Evolutionary conservation across 768 basidiomycete species (phyloP).

Genomic region (Holtermannia corniformis): DNA sequence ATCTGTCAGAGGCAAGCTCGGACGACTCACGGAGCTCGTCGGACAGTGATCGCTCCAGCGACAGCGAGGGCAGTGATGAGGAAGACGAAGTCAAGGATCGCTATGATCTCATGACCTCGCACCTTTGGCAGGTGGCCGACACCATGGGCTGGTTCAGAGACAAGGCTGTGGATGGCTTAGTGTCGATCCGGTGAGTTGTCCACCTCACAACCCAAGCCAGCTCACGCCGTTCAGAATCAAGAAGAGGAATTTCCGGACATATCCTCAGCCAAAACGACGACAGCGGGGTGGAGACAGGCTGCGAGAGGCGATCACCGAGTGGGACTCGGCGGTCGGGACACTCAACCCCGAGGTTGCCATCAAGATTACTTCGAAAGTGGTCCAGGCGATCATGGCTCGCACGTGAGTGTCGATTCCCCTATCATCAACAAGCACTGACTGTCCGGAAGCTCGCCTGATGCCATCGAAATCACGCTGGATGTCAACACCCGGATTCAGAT

Average conservation of each 20-base stretch:
- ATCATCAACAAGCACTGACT: not conserved
- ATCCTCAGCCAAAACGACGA: slow-evolving; percentile 19
- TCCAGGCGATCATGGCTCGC: slow-evolving; percentile 35
- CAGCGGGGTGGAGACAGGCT: slow-evolving; percentile 20
- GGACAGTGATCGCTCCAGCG: slow-evolving; percentile 8
- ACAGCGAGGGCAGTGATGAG: slow-evolving; percentile 10
- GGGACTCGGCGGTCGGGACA: slow-evolving; percentile 36
- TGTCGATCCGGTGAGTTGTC: slow-evolving; percentile 32
- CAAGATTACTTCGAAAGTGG: slow-evolving; percentile 34
- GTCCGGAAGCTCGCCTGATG: slow-evolving; percentile 10
- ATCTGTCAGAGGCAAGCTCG: too few relatives aligned
- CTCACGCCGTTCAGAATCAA: slow-evolving; percentile 18
- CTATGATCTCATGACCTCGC: slow-evolving; percentile 36
- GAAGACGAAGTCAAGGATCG: slow-evolving; percentile 17
- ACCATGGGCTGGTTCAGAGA: slow-evolving; percentile 36
- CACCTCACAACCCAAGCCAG: not conserved
- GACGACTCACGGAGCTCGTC: too few relatives aligned
- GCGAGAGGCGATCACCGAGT: slow-evolving; percentile 22
- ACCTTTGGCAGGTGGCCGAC: slow-evolving; percentile 33
- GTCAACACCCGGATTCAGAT: slow-evolving; percentile 75
- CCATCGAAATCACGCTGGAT: slow-evolving; percentile 49
- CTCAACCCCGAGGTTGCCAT: slow-evolving; percentile 37
- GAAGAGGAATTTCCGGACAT: slow-evolving; percentile 22
- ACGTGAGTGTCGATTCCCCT: slow-evolving; percentile 18
- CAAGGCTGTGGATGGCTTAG: slow-evolving; percentile 32